A percentile compares a stretch with the other conserved stretches of the same genome.
Conservation (phyloP, 805 yeast species). For the Metschnikowia picachoensis region DNA sequence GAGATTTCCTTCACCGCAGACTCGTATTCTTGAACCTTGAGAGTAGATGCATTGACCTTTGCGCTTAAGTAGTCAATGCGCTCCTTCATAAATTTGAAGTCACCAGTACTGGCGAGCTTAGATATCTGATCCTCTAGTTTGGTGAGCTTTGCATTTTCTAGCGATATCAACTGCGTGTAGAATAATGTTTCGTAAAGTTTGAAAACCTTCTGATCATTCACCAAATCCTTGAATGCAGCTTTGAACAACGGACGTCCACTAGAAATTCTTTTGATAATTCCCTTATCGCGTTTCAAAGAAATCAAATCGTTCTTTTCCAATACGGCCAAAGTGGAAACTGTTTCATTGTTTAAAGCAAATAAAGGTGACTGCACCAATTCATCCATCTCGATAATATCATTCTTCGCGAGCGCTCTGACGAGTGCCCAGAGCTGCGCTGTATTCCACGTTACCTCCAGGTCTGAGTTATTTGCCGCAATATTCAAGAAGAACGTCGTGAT, state of each 20-base stretch:
- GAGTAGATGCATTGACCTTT: slow-evolving; percentile 62
- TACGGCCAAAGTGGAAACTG: slow-evolving; percentile 48
- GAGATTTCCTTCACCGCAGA: slow-evolving; percentile 22
- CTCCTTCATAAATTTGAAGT: slow-evolving; percentile 50
- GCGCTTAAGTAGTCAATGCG: slow-evolving; percentile 64
- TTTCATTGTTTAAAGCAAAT: slow-evolving; percentile 52
- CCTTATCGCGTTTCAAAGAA: slow-evolving; percentile 68
- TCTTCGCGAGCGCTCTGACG: slow-evolving; percentile 56
- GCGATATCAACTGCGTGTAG: slow-evolving; percentile 47
- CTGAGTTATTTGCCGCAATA: slow-evolving; percentile 18
- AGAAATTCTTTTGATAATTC: slow-evolving; percentile 57
- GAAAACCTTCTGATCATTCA: slow-evolving; percentile 51
- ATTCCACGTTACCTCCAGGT: slow-evolving; percentile 47
- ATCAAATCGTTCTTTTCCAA: slow-evolving; percentile 80
- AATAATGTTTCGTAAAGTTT: slow-evolving; percentile 64
- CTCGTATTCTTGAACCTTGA: slow-evolving; percentile 33
- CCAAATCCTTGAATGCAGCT: slow-evolving; percentile 72
- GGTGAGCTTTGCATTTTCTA: slow-evolving; percentile 60
- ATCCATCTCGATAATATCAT: slow-evolving; percentile 44
- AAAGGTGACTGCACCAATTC: slow-evolving; percentile 56
- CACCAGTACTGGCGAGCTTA: slow-evolving; percentile 49
- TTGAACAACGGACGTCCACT: slow-evolving; percentile 84
- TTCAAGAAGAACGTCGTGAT: slow-evolving; percentile 71
- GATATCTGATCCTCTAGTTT: slow-evolving; percentile 69
- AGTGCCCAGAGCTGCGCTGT: slow-evolving; percentile 87